These are phyloP conservation scores for Pyricularia sp. DNA, from an alignment of 2,329 filamentous ascomycete species.

Conservation along the genomic window DNA sequence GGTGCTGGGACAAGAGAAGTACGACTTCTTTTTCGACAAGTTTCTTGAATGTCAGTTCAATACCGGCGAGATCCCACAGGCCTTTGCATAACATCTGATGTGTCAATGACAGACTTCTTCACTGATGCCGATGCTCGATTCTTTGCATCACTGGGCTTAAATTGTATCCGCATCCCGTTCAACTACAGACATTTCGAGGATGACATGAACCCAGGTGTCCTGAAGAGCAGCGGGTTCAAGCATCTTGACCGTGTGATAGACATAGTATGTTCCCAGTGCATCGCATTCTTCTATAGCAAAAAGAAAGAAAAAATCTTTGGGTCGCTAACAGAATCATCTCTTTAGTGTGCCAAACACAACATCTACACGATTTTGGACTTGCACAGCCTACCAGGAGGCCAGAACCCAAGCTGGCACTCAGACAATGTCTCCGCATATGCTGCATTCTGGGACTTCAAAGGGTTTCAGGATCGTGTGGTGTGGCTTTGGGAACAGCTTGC, in stretches of 20 bases:
- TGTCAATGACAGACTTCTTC: slow-evolving; percentile 36
- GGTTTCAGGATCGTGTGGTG: slow-evolving; percentile 34
- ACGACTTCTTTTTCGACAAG: slow-evolving; percentile 48
- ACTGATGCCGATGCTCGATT: slow-evolving; percentile 48
- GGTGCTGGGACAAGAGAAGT: slow-evolving; percentile 45
- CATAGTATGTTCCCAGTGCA: slow-evolving; percentile 14
- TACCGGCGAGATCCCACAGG: neutral
- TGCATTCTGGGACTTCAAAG: slow-evolving; percentile 35
- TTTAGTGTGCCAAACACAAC: slow-evolving; percentile 24
- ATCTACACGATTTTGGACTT: slow-evolving; percentile 36
- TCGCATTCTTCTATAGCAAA: neutral
- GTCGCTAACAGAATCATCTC: neutral
- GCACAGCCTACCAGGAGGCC: slow-evolving; percentile 33
- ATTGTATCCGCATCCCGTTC: slow-evolving; percentile 50
- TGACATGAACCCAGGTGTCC: slow-evolving; percentile 36
- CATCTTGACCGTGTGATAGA: slow-evolving; percentile 38
- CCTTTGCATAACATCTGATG: neutral
- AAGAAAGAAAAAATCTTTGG: slow-evolving; percentile 13
- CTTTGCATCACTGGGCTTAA: slow-evolving; percentile 44
- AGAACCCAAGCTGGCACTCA: slow-evolving; percentile 39
- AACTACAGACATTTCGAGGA: slow-evolving; percentile 51
- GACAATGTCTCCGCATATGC: slow-evolving; percentile 27
- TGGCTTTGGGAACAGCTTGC: slow-evolving; percentile 34
- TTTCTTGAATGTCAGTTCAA: slow-evolving; percentile 29
- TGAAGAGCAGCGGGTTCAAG: slow-evolving; percentile 38